phyloP scores from a whole-genome alignment of 495 filamentous ascomycete genomes.

The Hypomontagnella submonticulosa region DNA sequence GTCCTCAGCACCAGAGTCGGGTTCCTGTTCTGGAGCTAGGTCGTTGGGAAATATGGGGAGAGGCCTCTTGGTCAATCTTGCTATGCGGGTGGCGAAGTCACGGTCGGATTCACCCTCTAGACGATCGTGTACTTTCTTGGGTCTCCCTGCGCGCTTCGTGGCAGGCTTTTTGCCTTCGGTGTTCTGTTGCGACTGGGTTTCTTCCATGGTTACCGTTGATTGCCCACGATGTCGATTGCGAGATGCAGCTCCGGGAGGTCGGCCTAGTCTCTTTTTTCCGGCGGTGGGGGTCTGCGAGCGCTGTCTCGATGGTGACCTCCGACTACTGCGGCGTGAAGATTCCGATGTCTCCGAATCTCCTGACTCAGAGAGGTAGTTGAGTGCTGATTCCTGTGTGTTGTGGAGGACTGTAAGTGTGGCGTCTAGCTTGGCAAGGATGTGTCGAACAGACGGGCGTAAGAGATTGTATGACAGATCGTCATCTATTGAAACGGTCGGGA shows the following conservation, averaged over 20 bases:
- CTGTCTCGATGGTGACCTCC: constrained; percentile 13
- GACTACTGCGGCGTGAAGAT: constrained; percentile 20
- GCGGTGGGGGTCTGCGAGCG: constrained; percentile 31
- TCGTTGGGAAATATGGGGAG: constrained; percentile 39
- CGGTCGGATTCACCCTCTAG: constrained; percentile 57
- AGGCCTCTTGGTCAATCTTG: constrained; percentile 44
- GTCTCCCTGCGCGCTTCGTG: constrained; percentile 46
- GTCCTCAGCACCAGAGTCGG: not conserved
- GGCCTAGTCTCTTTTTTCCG: constrained; percentile 25
- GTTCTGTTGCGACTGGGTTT: not conserved
- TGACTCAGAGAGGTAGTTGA: constrained; percentile 48
- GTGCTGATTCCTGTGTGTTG: constrained; percentile 63
- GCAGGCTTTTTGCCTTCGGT: not conserved
- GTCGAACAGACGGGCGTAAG: constrained; percentile 70
- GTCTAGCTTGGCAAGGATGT: constrained; percentile 74
- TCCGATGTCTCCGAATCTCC: constrained; percentile 47
- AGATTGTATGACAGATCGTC: constrained; percentile 71
- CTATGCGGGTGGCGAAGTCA: constrained; percentile 55
- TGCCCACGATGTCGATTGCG: constrained; percentile 6
- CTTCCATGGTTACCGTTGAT: constrained; percentile 4
- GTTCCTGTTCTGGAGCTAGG: not conserved
- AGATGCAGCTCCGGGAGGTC: constrained; percentile 15
- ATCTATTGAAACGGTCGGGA: constrained; percentile 49
- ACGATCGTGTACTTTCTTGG: constrained; percentile 51
- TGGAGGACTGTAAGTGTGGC: constrained; percentile 73